A percentile compares a stretch with the other conserved stretches of the same genome.
These are phyloP conservation scores for Sarocladiaceae sp. DNA, from an alignment of 2,329 filamentous ascomycete genomes.

Conservation along the genomic window DNA sequence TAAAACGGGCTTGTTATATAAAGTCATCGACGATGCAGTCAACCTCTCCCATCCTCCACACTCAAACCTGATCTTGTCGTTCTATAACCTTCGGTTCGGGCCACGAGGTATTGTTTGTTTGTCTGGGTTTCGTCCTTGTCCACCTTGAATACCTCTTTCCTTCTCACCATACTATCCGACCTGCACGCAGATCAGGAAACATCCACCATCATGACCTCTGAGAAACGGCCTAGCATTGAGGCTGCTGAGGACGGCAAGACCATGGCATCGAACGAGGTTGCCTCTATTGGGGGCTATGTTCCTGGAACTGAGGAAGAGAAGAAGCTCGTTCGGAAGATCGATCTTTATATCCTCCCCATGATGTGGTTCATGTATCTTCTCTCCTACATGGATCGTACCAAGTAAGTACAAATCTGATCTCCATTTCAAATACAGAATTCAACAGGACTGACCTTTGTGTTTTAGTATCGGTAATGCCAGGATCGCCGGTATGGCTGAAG, in stretches of 20 bases:
- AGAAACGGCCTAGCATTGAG: too few relatives aligned
- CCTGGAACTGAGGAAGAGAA: slow-evolving; percentile 26
- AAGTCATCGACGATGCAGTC: too few relatives aligned
- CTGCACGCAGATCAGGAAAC: too few relatives aligned
- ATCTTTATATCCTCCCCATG: slow-evolving; percentile 37
- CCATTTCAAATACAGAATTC: background rate
- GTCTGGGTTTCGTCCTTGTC: too few relatives aligned
- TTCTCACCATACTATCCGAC: too few relatives aligned
- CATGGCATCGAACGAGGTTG: slow-evolving; percentile 2
- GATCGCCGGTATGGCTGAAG: slow-evolving; percentile 38
- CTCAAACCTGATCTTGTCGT: too few relatives aligned
- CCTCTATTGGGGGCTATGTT: slow-evolving; percentile 17
- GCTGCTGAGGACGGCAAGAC: slow-evolving; percentile 21
- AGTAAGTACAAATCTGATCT: slow-evolving; percentile 56
- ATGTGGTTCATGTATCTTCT: slow-evolving; percentile 58
- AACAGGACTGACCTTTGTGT: background rate
- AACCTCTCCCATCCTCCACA: too few relatives aligned
- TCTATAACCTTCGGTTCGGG: too few relatives aligned
- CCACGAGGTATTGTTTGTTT: too few relatives aligned
- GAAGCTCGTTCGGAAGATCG: slow-evolving; percentile 33
- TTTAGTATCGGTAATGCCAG: slow-evolving; percentile 45
- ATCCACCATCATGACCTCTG: too few relatives aligned
- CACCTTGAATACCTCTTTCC: too few relatives aligned
- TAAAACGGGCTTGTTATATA: too few relatives aligned
- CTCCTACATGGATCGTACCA: slow-evolving; percentile 56